Evolutionary conservation across 2,329 filamentous ascomycete genomes (phyloP), one percentile per base, ranked within the genome.

Genomic region (Colletotrichum cereale): DNA sequence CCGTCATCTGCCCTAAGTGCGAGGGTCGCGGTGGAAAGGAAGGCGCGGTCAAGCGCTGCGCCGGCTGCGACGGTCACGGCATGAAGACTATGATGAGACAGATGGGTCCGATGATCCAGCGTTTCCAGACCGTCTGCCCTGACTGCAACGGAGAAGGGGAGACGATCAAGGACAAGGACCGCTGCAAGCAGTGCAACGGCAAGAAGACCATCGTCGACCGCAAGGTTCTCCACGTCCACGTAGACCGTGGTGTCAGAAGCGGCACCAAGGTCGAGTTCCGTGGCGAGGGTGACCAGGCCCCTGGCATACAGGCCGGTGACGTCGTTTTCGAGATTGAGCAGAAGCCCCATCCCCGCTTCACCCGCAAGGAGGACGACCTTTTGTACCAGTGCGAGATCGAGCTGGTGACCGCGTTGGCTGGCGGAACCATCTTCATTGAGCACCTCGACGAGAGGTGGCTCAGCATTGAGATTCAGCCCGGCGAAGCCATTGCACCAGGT

Each of bases 51-150:
- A 96, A 95, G 86, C 93, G 93, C 79, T 99, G 96, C 84, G 80
- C 90, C 50, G 93, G 94, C 79, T 99, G 96, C 83, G 94, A 97
- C 78, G 96, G 96, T 75, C 90, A 93, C 75, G 96, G 96, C 84
- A 97, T 98, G 93, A 98, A 98, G 92, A 98, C 94, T 50, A 98
- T 99, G 96, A 98, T 99, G 96, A 93, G 97, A 81, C 96, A 99
- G 85, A 98, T 99, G 95, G 96, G 96, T 62, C 96, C 96, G 72
- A 99, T 99, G 96, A 98, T 99, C 77, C 97, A 99, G 86, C 94
- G 96, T 70, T 99, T 99, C 91, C 96, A 99, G 88, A 98, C 96
- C 38, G 95, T 98, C 78, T 99, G 96, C 89, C 93, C 95, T 36
- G 97, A 99, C 85, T 99, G 96, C 82, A 96, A 96, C 77, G 97